phyloP scores from a whole-genome alignment of 176 grass and related monocot species.

The Cymbopogon citratus region DNA sequence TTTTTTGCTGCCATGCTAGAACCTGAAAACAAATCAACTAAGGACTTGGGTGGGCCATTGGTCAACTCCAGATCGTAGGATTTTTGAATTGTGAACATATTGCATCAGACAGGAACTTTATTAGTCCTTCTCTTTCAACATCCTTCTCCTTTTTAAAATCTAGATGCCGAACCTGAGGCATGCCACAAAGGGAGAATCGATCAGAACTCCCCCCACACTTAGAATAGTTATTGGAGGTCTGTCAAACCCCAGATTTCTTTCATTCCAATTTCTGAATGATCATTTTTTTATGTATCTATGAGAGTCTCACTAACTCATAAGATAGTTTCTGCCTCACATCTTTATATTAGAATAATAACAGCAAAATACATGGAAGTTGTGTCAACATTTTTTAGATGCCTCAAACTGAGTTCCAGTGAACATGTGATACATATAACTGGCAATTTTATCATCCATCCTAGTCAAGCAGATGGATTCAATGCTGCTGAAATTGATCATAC shows the following conservation, averaged over 20 bases:
- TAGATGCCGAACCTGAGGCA: constrained; percentile 73
- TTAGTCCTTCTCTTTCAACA: constrained; percentile 64
- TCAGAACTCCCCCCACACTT: constrained; percentile 8
- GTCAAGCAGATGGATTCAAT: not conserved
- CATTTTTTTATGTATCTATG: not conserved
- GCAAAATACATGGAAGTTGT: not conserved
- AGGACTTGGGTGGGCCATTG: not conserved
- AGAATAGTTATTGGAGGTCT: not conserved
- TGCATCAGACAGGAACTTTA: constrained; percentile 77
- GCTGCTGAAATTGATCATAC: not conserved
- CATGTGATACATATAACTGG: not conserved
- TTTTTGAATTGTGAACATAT: constrained; percentile 83
- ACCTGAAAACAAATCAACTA: constrained; percentile 20
- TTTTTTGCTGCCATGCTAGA: not conserved
- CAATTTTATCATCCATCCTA: constrained; percentile 2
- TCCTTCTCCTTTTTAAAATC: constrained; percentile 86
- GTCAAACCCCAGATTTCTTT: not conserved
- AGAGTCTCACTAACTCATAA: not conserved
- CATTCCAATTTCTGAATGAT: not conserved
- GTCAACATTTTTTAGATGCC: constrained; percentile 1
- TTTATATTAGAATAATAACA: constrained; percentile 4
- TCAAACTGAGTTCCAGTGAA: not conserved
- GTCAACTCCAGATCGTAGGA: constrained; percentile 65
- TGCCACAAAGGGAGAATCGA: constrained; percentile 1
- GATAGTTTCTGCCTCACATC: not conserved